A percentile compares a stretch with the other conserved stretches of the same genome.
These are phyloP conservation scores for Escallonia rubra DNA, from an alignment of 129 eudicot genomes.

Conservation along the genomic window DNA sequence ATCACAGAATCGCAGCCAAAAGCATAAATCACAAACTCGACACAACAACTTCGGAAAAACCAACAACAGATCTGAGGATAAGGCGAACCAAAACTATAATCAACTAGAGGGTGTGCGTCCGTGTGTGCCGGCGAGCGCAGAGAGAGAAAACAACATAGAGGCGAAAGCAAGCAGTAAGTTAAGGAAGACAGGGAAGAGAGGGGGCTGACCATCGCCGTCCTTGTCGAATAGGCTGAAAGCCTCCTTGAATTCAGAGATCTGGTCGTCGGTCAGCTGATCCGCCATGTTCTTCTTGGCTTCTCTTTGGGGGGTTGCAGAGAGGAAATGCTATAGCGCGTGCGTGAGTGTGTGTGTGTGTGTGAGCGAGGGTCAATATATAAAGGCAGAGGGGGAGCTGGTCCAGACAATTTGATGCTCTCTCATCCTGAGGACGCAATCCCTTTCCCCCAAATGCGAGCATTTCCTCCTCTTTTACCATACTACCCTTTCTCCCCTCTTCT, in stretches of 20 bases:
- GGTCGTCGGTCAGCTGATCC: slow-evolving; percentile 43
- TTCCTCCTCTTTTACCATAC: no score
- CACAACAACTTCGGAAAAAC: neutral
- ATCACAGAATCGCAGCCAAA: neutral
- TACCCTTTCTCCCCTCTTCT: no score
- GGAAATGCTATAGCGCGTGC: no score
- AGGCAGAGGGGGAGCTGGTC: no score
- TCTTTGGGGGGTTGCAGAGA: no score
- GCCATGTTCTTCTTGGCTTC: slow-evolving; percentile 12
- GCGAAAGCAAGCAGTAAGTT: no score
- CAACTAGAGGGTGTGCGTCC: neutral
- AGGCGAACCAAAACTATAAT: neutral
- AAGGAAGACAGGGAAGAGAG: neutral
- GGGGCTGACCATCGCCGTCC: slow-evolving; percentile 25
- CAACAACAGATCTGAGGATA: slow-evolving; percentile 1
- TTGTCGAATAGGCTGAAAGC: slow-evolving; percentile 42
- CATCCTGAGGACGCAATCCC: no score
- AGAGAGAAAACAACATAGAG: neutral
- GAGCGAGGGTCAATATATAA: no score
- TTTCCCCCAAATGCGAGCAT: no score
- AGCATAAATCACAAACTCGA: neutral
- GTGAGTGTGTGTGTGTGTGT: no score
- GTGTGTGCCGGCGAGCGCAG: neutral
- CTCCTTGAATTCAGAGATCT: slow-evolving; percentile 39
- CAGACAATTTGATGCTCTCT: no score